phyloP scores from a whole-genome alignment of 176 grass and related monocot species.

The Aegilops sharonensis region DNA sequence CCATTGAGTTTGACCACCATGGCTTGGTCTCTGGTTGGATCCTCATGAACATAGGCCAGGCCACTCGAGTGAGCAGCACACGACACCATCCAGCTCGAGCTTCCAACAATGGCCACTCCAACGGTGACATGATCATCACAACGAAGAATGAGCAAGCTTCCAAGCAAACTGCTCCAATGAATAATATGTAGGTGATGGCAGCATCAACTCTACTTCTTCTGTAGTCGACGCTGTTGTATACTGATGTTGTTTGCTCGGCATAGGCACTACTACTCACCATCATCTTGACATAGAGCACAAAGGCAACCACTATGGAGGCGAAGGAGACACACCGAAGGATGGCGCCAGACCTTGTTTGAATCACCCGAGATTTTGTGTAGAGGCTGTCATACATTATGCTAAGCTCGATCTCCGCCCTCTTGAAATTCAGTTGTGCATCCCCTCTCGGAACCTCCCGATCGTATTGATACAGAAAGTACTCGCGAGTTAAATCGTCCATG shows the following conservation, averaged over 20 bases:
- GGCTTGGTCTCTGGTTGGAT: background rate
- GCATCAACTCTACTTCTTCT: background rate
- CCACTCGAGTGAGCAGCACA: background rate
- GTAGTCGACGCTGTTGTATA: background rate
- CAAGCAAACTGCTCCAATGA: background rate
- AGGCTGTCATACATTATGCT: background rate
- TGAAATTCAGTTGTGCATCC: background rate
- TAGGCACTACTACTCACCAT: background rate
- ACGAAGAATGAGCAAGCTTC: background rate
- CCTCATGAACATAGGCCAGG: background rate
- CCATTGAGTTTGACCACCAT: slow-evolving; percentile 22
- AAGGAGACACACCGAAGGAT: background rate
- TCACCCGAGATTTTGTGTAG: slow-evolving; percentile 8
- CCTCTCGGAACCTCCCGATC: background rate
- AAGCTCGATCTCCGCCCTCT: background rate
- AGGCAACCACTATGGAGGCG: background rate
- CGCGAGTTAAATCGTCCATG: background rate
- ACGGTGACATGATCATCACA: background rate
- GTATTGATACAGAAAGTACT: background rate
- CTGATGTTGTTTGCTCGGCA: background rate
- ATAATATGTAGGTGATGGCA: background rate
- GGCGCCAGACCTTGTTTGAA: background rate
- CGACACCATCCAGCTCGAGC: background rate
- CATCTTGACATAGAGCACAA: background rate
- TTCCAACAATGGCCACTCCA: background rate